Evolutionary conservation across 176 grass and related monocot genomes (phyloP), one percentile per base, ranked within the genome.

Genomic region (Otatea glauca): DNA sequence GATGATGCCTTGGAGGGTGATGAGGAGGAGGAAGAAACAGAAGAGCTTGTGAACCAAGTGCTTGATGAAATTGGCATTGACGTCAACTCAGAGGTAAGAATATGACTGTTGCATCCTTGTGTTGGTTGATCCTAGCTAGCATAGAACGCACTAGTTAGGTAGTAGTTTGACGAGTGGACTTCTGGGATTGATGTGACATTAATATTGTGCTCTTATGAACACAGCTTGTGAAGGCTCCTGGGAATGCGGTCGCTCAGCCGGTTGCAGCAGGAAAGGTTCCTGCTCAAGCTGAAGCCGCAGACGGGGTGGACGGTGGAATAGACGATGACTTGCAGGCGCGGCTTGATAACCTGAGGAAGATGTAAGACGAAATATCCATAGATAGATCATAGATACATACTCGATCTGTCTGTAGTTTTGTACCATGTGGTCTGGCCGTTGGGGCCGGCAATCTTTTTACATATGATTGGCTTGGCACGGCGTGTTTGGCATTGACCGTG

Each of bases 11-110:
- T 96, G 81, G 94, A 97, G 61, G 94, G 94, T 14, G 88, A 93
- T 0, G 91, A 93, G 73, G 94, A 97, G 55, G 94, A 97, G 55
- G 94, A 93, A 58, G 94, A 93, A 86, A 93, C 94, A 43, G 94
- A 93, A 70, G 91, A 93, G n/a, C 84, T 97, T 0, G 89, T 91
- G 6, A 97, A 5, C 87, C 94, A 97, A 32, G 94, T 97, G 72
- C 91, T 96, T 6, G 94, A 96, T 1, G 94, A 96, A 80, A 96
- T 96, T 14, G 94, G 94, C 56, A 88, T 97, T 0, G 86, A 97
- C 72, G 37, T 97, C 39, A 97, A 97, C 70, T 81, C 87, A 8
- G 91, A 97, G 94, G 94, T 97, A 89, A 53, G 7, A 38, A 21
- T 1, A 3, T 49, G 4, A n/a, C 45, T 43, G 0, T 0, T 1